Conservation (phyloP, 1,284 basidiomycete genomes). For the Moesziomyces globuligerus region DNA sequence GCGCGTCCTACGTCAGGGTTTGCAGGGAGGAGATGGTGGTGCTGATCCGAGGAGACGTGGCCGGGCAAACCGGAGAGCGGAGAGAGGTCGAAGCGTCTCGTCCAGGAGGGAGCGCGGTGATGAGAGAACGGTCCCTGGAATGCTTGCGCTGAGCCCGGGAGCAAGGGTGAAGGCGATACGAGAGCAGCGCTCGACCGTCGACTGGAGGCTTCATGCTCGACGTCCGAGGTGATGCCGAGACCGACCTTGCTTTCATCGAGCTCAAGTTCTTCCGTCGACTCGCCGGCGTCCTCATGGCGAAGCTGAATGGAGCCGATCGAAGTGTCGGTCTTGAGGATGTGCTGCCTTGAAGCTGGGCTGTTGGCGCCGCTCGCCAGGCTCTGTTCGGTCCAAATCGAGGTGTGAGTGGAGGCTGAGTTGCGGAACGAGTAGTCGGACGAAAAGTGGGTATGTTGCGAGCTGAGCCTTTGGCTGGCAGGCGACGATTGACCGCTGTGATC, state of each 20-base stretch:
- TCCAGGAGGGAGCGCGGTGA: constrained; percentile 51
- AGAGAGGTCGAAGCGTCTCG: constrained; percentile 22
- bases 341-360: constrained; percentile 35
- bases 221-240: constrained; percentile 44
- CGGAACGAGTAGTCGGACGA: constrained; percentile 36
- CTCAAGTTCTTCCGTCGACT: constrained; percentile 37
- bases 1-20: constrained; percentile 6
- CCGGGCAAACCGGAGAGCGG: constrained; percentile 11
- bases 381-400: constrained; percentile 41
- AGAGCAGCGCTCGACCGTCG: constrained; percentile 30
- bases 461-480: constrained; percentile 18
- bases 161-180: constrained; percentile 14
- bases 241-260: constrained; percentile 39
- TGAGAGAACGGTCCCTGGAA: constrained; percentile 49
- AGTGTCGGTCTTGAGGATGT: constrained; percentile 12
- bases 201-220: constrained; percentile 19
- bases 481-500: constrained; percentile 13
- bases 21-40: background rate
- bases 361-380: constrained; percentile 38
- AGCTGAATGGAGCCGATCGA: background rate
- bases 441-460: constrained; percentile 22
- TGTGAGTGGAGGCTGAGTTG: constrained; percentile 35
- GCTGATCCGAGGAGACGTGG: constrained; percentile 1
- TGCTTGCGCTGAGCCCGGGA: constrained; percentile 10
- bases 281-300: constrained; percentile 1